A percentile compares a stretch with the other conserved stretches of the same genome.
phyloP scores from a whole-genome alignment of 2,329 filamentous ascomycete species.

The Amauroascus verrucosus region DNA sequence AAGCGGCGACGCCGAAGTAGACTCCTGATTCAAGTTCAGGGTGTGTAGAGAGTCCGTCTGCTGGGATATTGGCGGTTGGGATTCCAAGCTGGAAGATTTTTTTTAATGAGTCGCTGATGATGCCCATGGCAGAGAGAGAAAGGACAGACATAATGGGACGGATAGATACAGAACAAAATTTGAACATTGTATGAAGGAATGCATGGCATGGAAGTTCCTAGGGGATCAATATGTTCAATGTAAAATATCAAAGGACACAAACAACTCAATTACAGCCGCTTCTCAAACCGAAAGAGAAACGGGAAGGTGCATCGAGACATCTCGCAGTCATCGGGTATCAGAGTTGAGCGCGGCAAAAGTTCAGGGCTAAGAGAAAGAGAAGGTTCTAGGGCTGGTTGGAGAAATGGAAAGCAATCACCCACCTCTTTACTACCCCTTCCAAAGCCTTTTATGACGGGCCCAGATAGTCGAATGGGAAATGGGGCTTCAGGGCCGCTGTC shows the following conservation, averaged over 20 bases:
- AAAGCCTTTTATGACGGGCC: conserved; percentile 84
- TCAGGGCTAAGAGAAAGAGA: not conserved
- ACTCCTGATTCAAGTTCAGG: conserved; percentile 62
- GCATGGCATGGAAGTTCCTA: no score
- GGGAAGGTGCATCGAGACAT: not conserved
- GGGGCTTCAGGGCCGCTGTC: conserved; percentile 63
- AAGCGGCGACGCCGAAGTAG: conserved; percentile 84
- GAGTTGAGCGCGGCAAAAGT: not conserved
- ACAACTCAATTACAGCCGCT: not conserved
- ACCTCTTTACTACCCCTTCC: conserved; percentile 89
- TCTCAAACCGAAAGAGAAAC: not conserved
- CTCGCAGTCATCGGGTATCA: not conserved
- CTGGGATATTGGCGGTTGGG: conserved; percentile 80
- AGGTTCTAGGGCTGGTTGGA: no score
- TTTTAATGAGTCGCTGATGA: not conserved
- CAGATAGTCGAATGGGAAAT: conserved; percentile 73
- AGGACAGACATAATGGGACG: no score
- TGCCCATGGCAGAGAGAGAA: no score
- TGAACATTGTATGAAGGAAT: no score
- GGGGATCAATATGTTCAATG: no score
- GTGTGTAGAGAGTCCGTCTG: conserved; percentile 53
- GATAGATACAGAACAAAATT: no score
- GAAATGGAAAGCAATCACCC: conserved; percentile 11
- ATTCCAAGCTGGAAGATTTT: conserved; percentile 64
- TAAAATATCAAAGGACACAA: no score